Evolutionary conservation across 2,329 filamentous ascomycete genomes (phyloP).

Genomic region (Neopestalotiopsis clavispora): DNA sequence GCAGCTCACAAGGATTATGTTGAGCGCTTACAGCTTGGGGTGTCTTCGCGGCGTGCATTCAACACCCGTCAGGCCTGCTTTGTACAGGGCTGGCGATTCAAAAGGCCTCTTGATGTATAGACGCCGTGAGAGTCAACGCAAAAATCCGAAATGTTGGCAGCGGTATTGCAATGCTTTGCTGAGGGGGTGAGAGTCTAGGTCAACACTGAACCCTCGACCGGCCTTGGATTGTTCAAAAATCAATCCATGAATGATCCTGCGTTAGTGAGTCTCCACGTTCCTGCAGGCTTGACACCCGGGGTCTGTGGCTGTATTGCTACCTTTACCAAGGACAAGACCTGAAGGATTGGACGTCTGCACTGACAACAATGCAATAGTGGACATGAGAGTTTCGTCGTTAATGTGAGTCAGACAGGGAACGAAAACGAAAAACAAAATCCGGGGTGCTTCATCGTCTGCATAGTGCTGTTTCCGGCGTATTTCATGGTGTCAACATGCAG

Average conservation of each 20-base stretch:
- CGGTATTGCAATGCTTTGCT: neutral
- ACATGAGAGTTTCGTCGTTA: neutral
- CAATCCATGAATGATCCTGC: neutral
- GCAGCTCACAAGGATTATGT: neutral
- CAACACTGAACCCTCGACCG: neutral
- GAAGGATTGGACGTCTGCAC: neutral
- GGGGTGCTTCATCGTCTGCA: neutral
- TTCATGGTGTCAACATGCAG: neutral
- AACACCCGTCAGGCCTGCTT: neutral
- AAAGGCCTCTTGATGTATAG: neutral
- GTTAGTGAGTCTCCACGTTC: constrained; percentile 5
- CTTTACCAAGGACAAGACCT: neutral
- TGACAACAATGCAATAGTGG: neutral
- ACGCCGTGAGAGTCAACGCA: neutral
- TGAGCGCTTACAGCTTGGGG: neutral
- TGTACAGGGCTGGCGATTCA: neutral
- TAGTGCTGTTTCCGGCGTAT: neutral
- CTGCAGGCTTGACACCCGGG: constrained; percentile 3
- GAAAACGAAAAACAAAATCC: neutral
- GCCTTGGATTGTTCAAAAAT: neutral
- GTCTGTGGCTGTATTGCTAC: neutral
- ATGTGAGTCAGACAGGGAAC: neutral
- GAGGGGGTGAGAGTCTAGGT: neutral
- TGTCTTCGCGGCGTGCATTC: neutral
- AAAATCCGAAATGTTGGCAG: neutral